Base-by-base conservation (phyloP, 1,284 basidiomycete genomes). In the Fomitopsis betulina region DNA sequence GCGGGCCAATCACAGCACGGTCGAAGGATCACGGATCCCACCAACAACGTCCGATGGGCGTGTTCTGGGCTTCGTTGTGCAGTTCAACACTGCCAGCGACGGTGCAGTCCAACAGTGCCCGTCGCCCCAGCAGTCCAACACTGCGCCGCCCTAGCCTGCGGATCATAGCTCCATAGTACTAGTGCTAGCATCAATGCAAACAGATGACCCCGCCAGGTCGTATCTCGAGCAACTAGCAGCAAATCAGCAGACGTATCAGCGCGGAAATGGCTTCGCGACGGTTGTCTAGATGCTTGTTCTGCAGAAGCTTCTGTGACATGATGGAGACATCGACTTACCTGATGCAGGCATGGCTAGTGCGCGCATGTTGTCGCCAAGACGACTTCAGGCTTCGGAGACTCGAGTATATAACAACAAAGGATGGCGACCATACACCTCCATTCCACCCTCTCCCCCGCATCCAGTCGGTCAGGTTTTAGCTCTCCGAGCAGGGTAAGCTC, bases 401-500 rank as follows among this genome's bases (percentile, higher is more conserved):
- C 37, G 37, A 33, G 25, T 65, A 65, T 62, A 64, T 59, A 58
- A 54, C 17, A n/a, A 21, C 13, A 23, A 19, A 33, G 32, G 30
- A 27, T 32, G 49, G 13, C 19, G 32, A 5, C 12, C 32, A n/a
- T 30, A 0, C 1, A 6, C 21, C 49, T 35, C n/a, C 37, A 45
- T 53, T 30, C 38, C 50, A 19, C 50, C 47, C 43, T 56, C 61
- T 62, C 58, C 61, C 63, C 65, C 60, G 54, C 55, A 56, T 65
- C 65, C 60, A 63, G 62, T 62, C 65, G 65, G 67, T 66, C 62
- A 65, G 66, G 63, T 63, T 68, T 65, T 60, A 68, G 66, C 67
- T 63, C 62, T 62, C 62, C 71, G 70, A 72, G 71, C 72, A 70
- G 72, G 68, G 72, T 74, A 59, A 58, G 70, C n/a, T 69, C 58